Conservation (phyloP, 352 stramenopile genomes). For the Phytophthora rubi region DNA sequence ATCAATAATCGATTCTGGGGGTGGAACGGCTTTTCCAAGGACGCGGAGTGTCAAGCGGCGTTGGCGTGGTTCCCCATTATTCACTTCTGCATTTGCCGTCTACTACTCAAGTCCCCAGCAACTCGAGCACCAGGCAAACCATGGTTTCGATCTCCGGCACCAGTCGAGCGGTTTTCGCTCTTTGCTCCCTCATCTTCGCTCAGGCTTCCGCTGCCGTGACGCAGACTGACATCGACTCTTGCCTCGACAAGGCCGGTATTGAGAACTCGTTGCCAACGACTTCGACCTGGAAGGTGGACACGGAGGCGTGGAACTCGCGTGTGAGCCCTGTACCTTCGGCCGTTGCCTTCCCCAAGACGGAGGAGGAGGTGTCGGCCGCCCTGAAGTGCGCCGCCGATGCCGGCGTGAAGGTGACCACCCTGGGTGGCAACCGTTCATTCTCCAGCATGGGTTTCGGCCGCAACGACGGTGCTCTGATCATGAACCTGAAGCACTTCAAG, state of each 20-base stretch:
- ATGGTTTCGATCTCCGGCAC: constrained; percentile 29
- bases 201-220: constrained; percentile 7
- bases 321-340: constrained; percentile 27
- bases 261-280: constrained; percentile 31
- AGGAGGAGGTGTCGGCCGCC: constrained; percentile 28
- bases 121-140: constrained; percentile 15
- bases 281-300: constrained; percentile 31
- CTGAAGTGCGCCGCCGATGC: constrained; percentile 27
- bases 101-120: constrained; percentile 14
- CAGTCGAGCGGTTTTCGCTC: constrained; percentile 27
- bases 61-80: not conserved
- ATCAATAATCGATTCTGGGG: not conserved
- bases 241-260: constrained; percentile 22
- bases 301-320: constrained; percentile 37
- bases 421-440: constrained; percentile 39
- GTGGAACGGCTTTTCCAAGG: not conserved
- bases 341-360: constrained; percentile 31
- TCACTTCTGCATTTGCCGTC: constrained; percentile 30
- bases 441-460: constrained; percentile 39
- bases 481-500: constrained; percentile 33
- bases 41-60: not conserved
- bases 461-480: constrained; percentile 34
- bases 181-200: constrained; percentile 34
- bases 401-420: constrained; percentile 34
- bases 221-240: constrained; percentile 19